A percentile compares a stretch with the other conserved stretches of the same genome.
Evolutionary conservation across 495 filamentous ascomycete species (phyloP).

Genomic region (Aspergillus ostianus): DNA sequence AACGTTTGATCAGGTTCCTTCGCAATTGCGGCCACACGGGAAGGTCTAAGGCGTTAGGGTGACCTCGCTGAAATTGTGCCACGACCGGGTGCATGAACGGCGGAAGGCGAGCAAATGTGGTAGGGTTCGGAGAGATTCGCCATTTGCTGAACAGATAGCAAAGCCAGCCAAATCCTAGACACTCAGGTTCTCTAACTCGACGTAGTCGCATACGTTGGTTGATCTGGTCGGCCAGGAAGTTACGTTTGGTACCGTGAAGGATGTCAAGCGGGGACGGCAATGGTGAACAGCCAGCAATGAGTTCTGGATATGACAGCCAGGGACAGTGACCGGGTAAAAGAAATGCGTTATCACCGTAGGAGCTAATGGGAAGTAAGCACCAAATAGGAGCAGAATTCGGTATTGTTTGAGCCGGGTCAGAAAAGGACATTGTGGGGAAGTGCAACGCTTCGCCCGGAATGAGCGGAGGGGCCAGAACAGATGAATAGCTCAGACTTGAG

Average conservation of each 20-base stretch:
- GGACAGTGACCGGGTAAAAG: neutral
- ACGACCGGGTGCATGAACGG: slow-evolving; percentile 9
- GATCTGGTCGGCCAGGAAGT: slow-evolving; percentile 16
- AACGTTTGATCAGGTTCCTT: slow-evolving; percentile 11
- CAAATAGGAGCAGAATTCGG: neutral
- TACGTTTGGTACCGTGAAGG: slow-evolving; percentile 17
- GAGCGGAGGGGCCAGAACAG: neutral
- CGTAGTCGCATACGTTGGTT: slow-evolving; percentile 7
- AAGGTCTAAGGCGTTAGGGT: slow-evolving; percentile 12
- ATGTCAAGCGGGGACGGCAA: slow-evolving; percentile 16
- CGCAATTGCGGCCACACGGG: slow-evolving; percentile 16
- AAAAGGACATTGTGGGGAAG: neutral
- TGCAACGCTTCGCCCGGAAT: neutral
- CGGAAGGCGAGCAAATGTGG: slow-evolving; percentile 11
- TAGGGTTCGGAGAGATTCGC: slow-evolving; percentile 9
- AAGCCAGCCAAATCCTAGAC: slow-evolving; percentile 11
- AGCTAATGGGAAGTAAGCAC: neutral
- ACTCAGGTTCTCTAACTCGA: slow-evolving; percentile 12
- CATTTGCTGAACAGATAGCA: slow-evolving; percentile 16
- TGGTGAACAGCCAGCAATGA: slow-evolving; percentile 4
- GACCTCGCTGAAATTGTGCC: slow-evolving; percentile 9
- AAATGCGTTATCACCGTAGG: neutral
- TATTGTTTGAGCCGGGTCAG: slow-evolving; percentile 5
- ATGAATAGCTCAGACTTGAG: neutral
- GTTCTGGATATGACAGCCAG: slow-evolving; percentile 11